These are phyloP conservation scores for Cenchrus purpureus DNA, from an alignment of 176 grass and related monocot species.

Conservation along the genomic window DNA sequence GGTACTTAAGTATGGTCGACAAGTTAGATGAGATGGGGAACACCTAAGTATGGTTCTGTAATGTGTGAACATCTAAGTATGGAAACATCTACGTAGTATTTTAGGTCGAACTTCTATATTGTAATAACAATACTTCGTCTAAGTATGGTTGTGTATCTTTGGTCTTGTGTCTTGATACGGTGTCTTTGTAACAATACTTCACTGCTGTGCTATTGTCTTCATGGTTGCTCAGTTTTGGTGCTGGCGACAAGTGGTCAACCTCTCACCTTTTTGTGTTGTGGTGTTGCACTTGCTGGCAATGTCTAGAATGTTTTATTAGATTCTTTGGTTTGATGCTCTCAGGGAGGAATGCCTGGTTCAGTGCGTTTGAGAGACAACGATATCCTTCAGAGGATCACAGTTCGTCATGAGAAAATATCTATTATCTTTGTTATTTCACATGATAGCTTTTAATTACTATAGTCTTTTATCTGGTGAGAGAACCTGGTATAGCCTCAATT, in stretches of 20 bases:
- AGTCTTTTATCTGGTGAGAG: background rate
- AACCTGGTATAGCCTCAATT: background rate
- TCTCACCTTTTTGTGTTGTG: background rate
- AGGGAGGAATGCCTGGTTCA: slow-evolving; percentile 97
- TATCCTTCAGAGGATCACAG: slow-evolving; percentile 75
- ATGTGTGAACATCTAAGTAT: too few species aligned
- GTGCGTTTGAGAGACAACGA: slow-evolving; percentile 80
- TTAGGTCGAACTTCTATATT: too few species aligned
- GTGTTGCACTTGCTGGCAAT: slow-evolving; percentile 19
- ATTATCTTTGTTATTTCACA: background rate
- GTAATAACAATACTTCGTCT: too few species aligned
- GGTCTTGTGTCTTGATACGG: too few species aligned
- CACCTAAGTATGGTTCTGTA: too few species aligned
- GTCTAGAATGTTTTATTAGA: slow-evolving; percentile 14
- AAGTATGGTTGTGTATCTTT: too few species aligned
- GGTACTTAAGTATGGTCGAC: too few species aligned
- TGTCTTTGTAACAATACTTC: slow-evolving; percentile 1
- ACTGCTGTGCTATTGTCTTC: background rate
- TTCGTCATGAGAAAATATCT: slow-evolving; percentile 64
- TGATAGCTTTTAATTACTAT: background rate
- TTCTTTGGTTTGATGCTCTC: slow-evolving; percentile 13
- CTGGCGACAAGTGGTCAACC: background rate
- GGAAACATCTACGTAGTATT: too few species aligned
- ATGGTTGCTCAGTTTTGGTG: slow-evolving; percentile 3
- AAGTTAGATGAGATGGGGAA: too few species aligned